phyloP scores from a whole-genome alignment of 2,329 filamentous ascomycete genomes.

The Myriosclerotinia duriaeana region DNA sequence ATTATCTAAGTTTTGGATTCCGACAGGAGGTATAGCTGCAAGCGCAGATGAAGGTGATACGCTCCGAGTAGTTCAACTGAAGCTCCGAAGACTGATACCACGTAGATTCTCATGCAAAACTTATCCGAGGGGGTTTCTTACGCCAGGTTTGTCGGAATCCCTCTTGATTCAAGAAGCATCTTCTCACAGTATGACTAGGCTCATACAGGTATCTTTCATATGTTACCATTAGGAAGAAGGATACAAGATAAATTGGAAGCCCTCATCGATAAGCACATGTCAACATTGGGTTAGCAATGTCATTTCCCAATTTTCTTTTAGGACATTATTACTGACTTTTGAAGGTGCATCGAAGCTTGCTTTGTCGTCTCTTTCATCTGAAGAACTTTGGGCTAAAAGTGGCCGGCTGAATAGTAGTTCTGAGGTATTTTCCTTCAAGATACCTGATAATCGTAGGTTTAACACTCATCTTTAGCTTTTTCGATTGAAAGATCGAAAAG shows the following conservation, averaged over 20 bases:
- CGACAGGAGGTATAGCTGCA: conserved; percentile 66
- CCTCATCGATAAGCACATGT: conserved; percentile 89
- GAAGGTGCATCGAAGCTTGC: conserved; percentile 75
- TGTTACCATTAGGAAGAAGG: conserved; percentile 80
- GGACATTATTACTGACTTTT: conserved; percentile 2
- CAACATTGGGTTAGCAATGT: conserved; percentile 57
- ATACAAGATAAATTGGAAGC: conserved; percentile 86
- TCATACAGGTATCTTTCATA: conserved; percentile 87
- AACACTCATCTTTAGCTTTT: conserved; percentile 63
- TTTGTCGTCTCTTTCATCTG: conserved; percentile 81
- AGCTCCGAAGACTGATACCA: conserved; percentile 5
- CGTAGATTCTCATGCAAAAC: conserved; percentile 63
- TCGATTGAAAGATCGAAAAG: conserved; percentile 74
- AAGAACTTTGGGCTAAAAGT: conserved; percentile 78
- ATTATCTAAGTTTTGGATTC: conserved; percentile 76
- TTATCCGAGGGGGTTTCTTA: conserved; percentile 70
- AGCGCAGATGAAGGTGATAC: conserved; percentile 53
- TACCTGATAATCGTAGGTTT: not conserved
- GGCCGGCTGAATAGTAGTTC: conserved; percentile 73
- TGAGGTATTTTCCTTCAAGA: conserved; percentile 57
- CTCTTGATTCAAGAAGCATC: not conserved
- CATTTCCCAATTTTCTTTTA: not conserved
- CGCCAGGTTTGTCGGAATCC: conserved; percentile 57
- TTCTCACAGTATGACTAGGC: conserved; percentile 52
- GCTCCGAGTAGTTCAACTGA: no score